These are phyloP conservation scores for Leccinum uliginosum DNA, from an alignment of 768 basidiomycete species.

Conservation along the genomic window DNA sequence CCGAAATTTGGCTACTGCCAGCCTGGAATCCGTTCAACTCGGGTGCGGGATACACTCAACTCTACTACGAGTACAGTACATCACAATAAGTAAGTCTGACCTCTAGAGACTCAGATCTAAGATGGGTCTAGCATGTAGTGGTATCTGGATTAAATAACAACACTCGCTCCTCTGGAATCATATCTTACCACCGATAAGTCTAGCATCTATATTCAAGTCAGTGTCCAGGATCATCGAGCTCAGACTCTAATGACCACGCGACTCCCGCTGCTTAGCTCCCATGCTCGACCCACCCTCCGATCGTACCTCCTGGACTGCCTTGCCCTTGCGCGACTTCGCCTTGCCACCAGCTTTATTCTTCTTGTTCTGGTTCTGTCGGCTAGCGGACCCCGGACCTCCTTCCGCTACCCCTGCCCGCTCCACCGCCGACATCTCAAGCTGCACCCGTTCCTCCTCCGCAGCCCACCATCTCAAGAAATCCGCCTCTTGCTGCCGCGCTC, in stretches of 20 bases:
- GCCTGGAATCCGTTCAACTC: neutral
- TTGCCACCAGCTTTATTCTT: slow-evolving; percentile 5
- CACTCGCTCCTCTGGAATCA: neutral
- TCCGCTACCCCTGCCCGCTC: neutral
- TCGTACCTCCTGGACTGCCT: neutral
- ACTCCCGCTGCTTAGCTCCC: slow-evolving; percentile 1
- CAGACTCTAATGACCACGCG: neutral
- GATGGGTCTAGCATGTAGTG: no score
- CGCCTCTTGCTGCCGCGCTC: slow-evolving; percentile 57
- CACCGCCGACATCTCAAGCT: slow-evolving; percentile 38
- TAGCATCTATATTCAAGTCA: neutral
- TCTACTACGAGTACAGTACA: no score
- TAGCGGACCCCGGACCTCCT: neutral
- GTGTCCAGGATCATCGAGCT: neutral
- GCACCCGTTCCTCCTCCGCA: slow-evolving; percentile 73
- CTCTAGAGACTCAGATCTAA: no score
- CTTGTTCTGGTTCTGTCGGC: neutral
- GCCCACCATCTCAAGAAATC: slow-evolving; percentile 91
- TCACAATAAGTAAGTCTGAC: no score
- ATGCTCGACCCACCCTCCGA: neutral
- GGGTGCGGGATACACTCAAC: neutral
- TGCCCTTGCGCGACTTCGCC: slow-evolving; percentile 7
- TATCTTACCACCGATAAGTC: neutral
- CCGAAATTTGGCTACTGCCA: no score
- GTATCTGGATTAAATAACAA: neutral